Base-by-base conservation (phyloP, 306 rosid genomes). In the Inga leiocalycina region DNA sequence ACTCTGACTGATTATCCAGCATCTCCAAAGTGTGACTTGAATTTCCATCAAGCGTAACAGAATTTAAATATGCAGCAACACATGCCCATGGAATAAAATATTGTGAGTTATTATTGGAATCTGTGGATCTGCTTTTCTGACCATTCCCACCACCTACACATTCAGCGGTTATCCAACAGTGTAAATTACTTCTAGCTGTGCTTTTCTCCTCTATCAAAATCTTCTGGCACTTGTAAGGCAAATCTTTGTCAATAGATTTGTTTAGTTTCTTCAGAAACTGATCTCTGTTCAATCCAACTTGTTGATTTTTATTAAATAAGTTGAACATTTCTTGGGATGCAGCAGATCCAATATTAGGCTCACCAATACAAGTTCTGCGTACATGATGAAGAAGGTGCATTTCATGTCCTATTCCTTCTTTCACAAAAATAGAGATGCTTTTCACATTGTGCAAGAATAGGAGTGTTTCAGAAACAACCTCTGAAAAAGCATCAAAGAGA, bases 11-110 rank as follows among this genome's bases (percentile, higher is more conserved):
- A 79, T 79, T 81, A 80, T 86, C 88, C 72, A 79, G 73, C 73
- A 71, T 81, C 85, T 71, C 90, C 22, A 84, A 66, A 66, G 80
- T 68, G 83, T 80, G 85, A 78, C 72, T 77, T 67, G 75, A 78
- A 69, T 85, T 85, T 73, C 78, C 68, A 68, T 82, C 91, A 82
- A 87, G 87, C 86, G 87, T 89, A 77, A 88, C 84, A 86, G 97
- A 91, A 77, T 90, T 91, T 84, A 95, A 85, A 87, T 84, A 80
- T 74, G 93, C 96, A 85, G 99, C 99, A 84, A 95, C 98, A 76
- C 96, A 91, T 77, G 99, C 99, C 98, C 98, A 93, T n/a, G 99
- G 99, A 83, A 95, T 84, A 87, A 85, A 95, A 81, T 90, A 89
- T 85, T 87, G 83, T 37, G 86, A 82, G 71, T 86, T 91, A 70